phyloP scores from a whole-genome alignment of 306 rosid genomes.

The Castanopsis chinensis region DNA sequence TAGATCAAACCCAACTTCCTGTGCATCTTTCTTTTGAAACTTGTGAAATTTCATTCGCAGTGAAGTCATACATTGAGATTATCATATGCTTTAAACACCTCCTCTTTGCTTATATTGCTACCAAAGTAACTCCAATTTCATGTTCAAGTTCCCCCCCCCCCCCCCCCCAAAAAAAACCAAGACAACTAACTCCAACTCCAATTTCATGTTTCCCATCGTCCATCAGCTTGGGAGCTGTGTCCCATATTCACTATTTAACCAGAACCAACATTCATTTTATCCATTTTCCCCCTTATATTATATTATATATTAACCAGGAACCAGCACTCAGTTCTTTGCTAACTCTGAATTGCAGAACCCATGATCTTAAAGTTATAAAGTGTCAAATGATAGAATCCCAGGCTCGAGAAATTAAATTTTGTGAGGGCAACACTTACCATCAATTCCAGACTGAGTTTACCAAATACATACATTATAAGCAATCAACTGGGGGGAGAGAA shows the following conservation, averaged over 20 bases:
- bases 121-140: neutral
- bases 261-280: neutral
- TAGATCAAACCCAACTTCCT: neutral
- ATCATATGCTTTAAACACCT: neutral
- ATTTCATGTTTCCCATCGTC: too few relatives aligned
- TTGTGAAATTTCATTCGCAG: neutral
- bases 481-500: slow-evolving; percentile 1
- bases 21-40: neutral
- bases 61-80: neutral
- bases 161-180: too few relatives aligned
- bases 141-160: neutral
- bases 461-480: neutral
- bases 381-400: neutral
- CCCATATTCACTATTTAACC: neutral
- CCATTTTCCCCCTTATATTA: neutral
- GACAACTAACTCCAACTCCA: too few relatives aligned
- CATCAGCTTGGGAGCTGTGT: neutral
- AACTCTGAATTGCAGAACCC: neutral
- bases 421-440: neutral
- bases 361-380: neutral
- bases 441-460: neutral
- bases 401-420: neutral
- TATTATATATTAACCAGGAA: neutral
- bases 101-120: neutral
- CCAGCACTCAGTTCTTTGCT: neutral